These are phyloP conservation scores for Magnusiomyces tetraspermus DNA, from an alignment of 1,139 yeast species.

Conservation along the genomic window DNA sequence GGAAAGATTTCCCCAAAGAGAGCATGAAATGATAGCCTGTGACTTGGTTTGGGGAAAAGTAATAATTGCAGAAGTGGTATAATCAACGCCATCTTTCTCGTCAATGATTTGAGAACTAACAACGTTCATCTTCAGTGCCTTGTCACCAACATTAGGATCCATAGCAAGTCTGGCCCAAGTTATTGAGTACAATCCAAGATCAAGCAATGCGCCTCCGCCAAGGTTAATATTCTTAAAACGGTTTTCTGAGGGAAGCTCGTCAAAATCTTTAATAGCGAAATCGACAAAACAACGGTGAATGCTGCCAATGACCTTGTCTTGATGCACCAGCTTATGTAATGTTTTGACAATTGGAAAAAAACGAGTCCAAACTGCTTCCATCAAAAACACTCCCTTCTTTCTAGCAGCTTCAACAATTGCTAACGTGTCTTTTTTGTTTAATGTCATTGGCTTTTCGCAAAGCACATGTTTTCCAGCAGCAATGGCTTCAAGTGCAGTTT, in stretches of 20 bases:
- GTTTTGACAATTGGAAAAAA: slow-evolving; percentile 44
- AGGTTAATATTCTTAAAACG: slow-evolving; percentile 35
- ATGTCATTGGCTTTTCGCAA: slow-evolving; percentile 54
- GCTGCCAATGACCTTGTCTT: slow-evolving; percentile 41
- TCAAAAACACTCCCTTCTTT: slow-evolving; percentile 39
- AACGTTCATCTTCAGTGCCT: slow-evolving; percentile 19
- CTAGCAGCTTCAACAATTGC: slow-evolving; percentile 41
- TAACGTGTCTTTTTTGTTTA: slow-evolving; percentile 41
- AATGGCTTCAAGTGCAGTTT: slow-evolving; percentile 42
- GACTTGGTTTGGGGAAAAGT: slow-evolving; percentile 26
- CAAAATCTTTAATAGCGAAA: slow-evolving; percentile 28
- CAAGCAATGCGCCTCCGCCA: slow-evolving; percentile 56
- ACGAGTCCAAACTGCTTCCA: slow-evolving; percentile 64
- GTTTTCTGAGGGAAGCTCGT: slow-evolving; percentile 31
- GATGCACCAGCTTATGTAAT: slow-evolving; percentile 37
- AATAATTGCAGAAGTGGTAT: slow-evolving; percentile 24
- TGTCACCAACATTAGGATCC: slow-evolving; percentile 27
- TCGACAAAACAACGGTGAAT: slow-evolving; percentile 37
- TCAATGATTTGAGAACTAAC: slow-evolving; percentile 19
- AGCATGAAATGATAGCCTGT: slow-evolving; percentile 27
- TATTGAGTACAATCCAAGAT: slow-evolving; percentile 49
- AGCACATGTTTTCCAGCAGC: slow-evolving; percentile 48
- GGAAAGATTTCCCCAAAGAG: slow-evolving; percentile 22
- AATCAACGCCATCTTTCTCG: slow-evolving; percentile 27
- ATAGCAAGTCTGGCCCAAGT: slow-evolving; percentile 35